These are phyloP conservation scores for Phytophthora pini DNA, from an alignment of 352 stramenopile species.

Conservation along the genomic window DNA sequence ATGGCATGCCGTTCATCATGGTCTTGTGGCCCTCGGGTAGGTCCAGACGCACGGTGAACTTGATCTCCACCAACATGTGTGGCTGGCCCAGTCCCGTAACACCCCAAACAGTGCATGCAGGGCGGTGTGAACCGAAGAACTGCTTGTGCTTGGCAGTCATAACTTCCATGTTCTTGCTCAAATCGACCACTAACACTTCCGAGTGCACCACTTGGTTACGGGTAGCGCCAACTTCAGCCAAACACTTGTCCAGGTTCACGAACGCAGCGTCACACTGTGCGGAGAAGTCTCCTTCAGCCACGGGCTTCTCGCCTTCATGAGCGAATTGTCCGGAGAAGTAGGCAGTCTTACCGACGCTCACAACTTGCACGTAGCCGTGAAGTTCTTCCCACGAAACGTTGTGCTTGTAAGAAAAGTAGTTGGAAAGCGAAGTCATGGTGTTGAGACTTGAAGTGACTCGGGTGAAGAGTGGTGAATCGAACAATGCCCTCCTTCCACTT, in stretches of 20 bases:
- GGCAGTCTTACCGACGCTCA: conserved; percentile 5
- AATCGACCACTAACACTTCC: conserved; percentile 7
- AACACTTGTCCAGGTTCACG: conserved; percentile 7
- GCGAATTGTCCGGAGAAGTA: conserved; percentile 8
- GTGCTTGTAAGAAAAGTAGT: conserved; percentile 7
- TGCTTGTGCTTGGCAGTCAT: conserved; percentile 3
- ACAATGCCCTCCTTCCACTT: conserved; percentile 2
- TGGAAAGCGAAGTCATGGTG: not conserved
- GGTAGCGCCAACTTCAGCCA: conserved; percentile 5
- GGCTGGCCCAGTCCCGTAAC: not conserved
- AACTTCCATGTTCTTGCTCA: conserved; percentile 10
- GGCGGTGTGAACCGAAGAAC: conserved; percentile 4
- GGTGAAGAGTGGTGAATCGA: not conserved
- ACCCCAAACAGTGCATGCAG: conserved; percentile 6
- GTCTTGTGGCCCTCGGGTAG: conserved; percentile 5
- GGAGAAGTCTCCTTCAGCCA: conserved; percentile 4
- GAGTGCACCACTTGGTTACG: conserved; percentile 6
- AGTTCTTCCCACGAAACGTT: conserved; percentile 9
- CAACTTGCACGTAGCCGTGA: conserved; percentile 12
- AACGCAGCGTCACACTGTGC: conserved; percentile 4
- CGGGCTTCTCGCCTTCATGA: conserved; percentile 2
- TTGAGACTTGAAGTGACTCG: not conserved
- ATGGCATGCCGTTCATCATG: conserved; percentile 9
- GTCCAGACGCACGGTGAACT: conserved; percentile 1
- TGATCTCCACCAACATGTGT: conserved; percentile 9